These are phyloP conservation scores for Colletotrichum horii DNA, from an alignment of 2,329 filamentous ascomycete species.

Conservation along the genomic window DNA sequence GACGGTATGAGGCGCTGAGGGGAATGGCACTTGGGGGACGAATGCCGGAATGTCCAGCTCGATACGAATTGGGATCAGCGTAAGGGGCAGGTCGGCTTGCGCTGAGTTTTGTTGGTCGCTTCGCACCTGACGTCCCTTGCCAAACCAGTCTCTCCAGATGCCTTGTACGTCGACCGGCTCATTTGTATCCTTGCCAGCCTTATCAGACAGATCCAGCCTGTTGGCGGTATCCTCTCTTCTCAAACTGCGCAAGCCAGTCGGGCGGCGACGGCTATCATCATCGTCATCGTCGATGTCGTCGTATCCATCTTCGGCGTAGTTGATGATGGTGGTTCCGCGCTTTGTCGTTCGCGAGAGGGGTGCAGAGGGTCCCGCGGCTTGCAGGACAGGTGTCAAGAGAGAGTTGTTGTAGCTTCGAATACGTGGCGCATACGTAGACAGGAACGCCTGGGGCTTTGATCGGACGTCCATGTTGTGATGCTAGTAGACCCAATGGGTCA, in stretches of 20 bases:
- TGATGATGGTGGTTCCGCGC: slow-evolving; percentile 93
- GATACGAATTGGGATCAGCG: slow-evolving; percentile 93
- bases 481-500: slow-evolving; percentile 20
- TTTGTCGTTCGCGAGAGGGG: slow-evolving; percentile 87
- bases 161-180: slow-evolving; percentile 84
- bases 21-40: slow-evolving; percentile 68
- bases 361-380: slow-evolving; percentile 64
- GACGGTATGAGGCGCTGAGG: slow-evolving; percentile 57
- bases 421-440: slow-evolving; percentile 90
- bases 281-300: slow-evolving; percentile 80
- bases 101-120: slow-evolving; percentile 66
- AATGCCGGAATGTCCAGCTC: slow-evolving; percentile 90
- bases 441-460: slow-evolving; percentile 78
- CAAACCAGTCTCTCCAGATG: slow-evolving; percentile 96
- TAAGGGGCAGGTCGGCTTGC: slow-evolving; percentile 81
- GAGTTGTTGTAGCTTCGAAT: slow-evolving; percentile 91
- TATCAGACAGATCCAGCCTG: slow-evolving; percentile 71
- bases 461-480: slow-evolving; percentile 49
- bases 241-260: slow-evolving; percentile 83
- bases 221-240: slow-evolving; percentile 72
- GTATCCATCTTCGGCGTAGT: slow-evolving; percentile 96
- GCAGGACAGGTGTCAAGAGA: slow-evolving; percentile 83
- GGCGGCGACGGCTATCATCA: slow-evolving; percentile 76
- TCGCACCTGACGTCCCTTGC: slow-evolving; percentile 65
- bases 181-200: slow-evolving; percentile 81